Evolutionary conservation across 306 rosid genomes (phyloP), one percentile per base, ranked within the genome.

Genomic region (Ziziphus jujuba): DNA sequence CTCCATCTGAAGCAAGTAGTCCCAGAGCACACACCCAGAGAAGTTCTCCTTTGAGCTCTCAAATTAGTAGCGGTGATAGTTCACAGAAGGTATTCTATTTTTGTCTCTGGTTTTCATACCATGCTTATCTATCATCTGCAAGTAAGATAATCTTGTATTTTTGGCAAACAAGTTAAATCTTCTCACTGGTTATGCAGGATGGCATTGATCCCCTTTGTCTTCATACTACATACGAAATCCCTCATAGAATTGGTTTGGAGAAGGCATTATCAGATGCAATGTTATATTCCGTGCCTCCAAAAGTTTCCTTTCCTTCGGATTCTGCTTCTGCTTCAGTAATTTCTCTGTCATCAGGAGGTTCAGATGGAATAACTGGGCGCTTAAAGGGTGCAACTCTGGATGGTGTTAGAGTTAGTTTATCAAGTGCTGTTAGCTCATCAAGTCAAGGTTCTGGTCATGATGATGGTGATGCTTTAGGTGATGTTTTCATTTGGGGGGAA

Each of bases 401-500:
- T 81, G 86, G 91, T 78, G 85, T 84, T 79, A 81, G 99, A 82
- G 92, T 85, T 72, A 95, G 99, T 74, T 84, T 89, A 63, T 95
- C 99, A 34, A 91, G 99, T 85, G 96, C 97, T 58, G 87, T 88
- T 35, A 95, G 99, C 80, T 76, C 99, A 72, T 91, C 99, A 59
- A 95, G 99, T 80, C 97, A 95, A 72, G 97, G 96, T 68, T 95
- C 99, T 71, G 87, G 88, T 63, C 92, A 88, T 60, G 99, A 95
- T 59, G 97, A 91, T 38, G 88, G 84, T 54, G 96, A 95, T 81
- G 88, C 95, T 55, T 72, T 87, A 69, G 96, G 97, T 70, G 97
- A 95, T 85, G 97, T 91, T 81, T 95, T 85, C 74, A 72, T 95
- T 69, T 95, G 99, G 99, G 99, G 99, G 64, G 92, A 95, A 76